Evolutionary conservation across 2,329 filamentous ascomycete species (phyloP).

Genomic region (Diaporthe helianthi): DNA sequence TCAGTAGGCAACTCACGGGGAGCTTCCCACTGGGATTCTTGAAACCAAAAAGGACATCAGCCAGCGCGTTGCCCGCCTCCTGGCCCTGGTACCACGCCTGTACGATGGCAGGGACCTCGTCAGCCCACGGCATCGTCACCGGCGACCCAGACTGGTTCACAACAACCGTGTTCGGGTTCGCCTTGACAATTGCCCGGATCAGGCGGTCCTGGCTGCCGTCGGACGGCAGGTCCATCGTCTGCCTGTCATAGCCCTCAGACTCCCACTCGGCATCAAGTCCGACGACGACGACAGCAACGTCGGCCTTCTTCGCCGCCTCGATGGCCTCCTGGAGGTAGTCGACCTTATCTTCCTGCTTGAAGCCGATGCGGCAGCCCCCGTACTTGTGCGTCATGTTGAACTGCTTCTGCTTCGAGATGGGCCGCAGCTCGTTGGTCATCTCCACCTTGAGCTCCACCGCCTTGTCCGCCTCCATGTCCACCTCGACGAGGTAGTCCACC

Average conservation of each 20-base stretch:
- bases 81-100: slow-evolving; percentile 77
- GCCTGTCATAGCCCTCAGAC: slow-evolving; percentile 74
- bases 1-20: slow-evolving; percentile 55
- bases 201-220: slow-evolving; percentile 67
- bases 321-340: slow-evolving; percentile 71
- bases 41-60: slow-evolving; percentile 70
- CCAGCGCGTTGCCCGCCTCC: slow-evolving; percentile 72
- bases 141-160: slow-evolving; percentile 75
- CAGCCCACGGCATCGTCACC: slow-evolving; percentile 74
- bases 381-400: slow-evolving; percentile 69
- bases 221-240: slow-evolving; percentile 65
- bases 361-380: slow-evolving; percentile 75
- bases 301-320: slow-evolving; percentile 64
- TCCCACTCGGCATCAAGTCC: slow-evolving; percentile 79
- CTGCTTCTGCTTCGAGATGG: slow-evolving; percentile 63
- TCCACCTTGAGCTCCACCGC: slow-evolving; percentile 68
- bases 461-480: slow-evolving; percentile 65
- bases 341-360: slow-evolving; percentile 69
- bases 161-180: slow-evolving; percentile 71
- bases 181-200: slow-evolving; percentile 65
- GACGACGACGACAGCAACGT: slow-evolving; percentile 72
- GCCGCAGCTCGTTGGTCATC: slow-evolving; percentile 71
- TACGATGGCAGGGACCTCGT: slow-evolving; percentile 69
- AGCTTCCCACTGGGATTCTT: slow-evolving; percentile 73
- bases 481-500: slow-evolving; percentile 66